Conservation (phyloP, 2,329 filamentous ascomycete genomes). For the Aspergillus sp. region DNA sequence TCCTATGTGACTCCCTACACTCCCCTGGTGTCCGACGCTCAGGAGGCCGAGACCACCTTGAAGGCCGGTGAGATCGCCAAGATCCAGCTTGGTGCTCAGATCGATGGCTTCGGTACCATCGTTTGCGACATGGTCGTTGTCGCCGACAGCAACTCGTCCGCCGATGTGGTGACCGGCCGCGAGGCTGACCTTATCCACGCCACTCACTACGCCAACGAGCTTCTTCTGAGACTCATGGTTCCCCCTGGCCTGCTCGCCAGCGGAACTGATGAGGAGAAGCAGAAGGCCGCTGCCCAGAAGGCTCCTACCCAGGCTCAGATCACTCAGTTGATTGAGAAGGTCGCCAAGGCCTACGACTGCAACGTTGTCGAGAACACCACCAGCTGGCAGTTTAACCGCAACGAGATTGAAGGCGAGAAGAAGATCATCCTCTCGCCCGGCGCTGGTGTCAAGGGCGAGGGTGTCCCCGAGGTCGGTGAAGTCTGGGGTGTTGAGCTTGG, state of each 20-base stretch:
- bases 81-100: constrained; percentile 98
- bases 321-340: constrained; percentile 83
- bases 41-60: constrained; percentile 77
- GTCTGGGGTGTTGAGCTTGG: constrained; percentile 98
- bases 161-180: constrained; percentile 70
- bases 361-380: constrained; percentile 97
- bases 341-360: constrained; percentile 86
- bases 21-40: constrained; percentile 79
- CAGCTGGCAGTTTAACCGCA: constrained; percentile 92
- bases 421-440: constrained; percentile 89
- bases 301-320: constrained; percentile 84
- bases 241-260: constrained; percentile 82
- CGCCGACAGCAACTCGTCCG: constrained; percentile 45
- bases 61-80: constrained; percentile 88
- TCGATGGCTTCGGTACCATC: constrained; percentile 94
- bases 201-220: constrained; percentile 93
- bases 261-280: constrained; percentile 92
- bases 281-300: constrained; percentile 82
- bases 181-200: constrained; percentile 86
- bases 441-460: constrained; percentile 87
- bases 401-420: constrained; percentile 97
- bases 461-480: constrained; percentile 82
- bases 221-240: constrained; percentile 85
- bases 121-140: constrained; percentile 91
- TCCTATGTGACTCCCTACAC: constrained; percentile 97